Evolutionary conservation across 805 yeast genomes (phyloP), one percentile per base, ranked within the genome.

Genomic region (baker's yeast (Saccharomyces cerevisiae)): DNA sequence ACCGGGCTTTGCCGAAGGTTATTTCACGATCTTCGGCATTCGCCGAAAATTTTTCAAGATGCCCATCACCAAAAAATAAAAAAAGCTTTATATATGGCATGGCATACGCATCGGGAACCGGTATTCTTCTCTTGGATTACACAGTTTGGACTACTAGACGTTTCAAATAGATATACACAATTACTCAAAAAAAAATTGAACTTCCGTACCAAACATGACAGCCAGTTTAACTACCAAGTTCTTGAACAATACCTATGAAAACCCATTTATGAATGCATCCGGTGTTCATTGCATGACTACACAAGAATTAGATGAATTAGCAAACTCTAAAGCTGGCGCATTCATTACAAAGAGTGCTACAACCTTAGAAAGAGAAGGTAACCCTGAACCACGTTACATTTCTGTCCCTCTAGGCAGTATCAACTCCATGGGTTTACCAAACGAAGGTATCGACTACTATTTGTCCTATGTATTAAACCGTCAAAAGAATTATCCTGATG

Each of bases 391-490:
- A 30, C 69, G 70, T 51, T 67, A 67, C 47, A 41, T 51, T 32
- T 57, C 69, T n/a, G 66, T 66, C 22, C 66, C 70, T 29, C 53
- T 67, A 53, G 70, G 70, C 24, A 63, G 68, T 53, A 67, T 67
- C 29, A 66, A 67, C 53, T 67, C 70, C 13, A 67, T 67, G 70
- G 70, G 70, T 29, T 57, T 67, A 41, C 70, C 70, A 48, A 67
- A 67, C 41, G 51, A 58, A 48, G 70, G 70, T 53, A 55, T 66
- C 50, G 64, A 67, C 24, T 67, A 67, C 52, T 65, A 67, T 54
- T 49, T 67, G 36, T 53, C 61, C 4, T 67, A 67, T 43, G 69
- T 60, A 21, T 27, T 63, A 8, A 53, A 56, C 4, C 59, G 60
- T 41, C 67, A 65, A 54, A 47, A 52, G 22, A 52, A 53, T n/a